Base-by-base conservation (phyloP, 352 stramenopile species). In the Phytopythium chamaehyphon region DNA sequence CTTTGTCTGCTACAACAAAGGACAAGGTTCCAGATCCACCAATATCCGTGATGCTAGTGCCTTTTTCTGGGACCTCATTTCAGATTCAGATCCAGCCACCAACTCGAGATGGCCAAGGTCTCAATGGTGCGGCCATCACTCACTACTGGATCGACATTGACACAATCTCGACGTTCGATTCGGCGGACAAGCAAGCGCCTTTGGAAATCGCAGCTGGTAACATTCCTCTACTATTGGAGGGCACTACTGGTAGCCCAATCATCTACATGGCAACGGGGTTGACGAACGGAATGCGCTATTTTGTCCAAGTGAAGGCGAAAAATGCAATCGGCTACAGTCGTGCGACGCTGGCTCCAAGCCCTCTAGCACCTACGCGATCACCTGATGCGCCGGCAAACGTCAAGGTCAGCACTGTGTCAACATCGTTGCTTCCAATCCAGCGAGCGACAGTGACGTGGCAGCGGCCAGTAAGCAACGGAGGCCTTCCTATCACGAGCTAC, bases 11-110 rank as follows among this genome's bases (percentile, higher is more conserved):
- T 0, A 80, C 74, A 1, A 91, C 93, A 0, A 72, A 73, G 19
- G 75, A 98, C 59, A 86, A 88, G 54, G 73, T 89, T 14, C 92
- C 95, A 6, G 79, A 90, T 42, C 65, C 74, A 3, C 78, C 83
- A 0, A 42, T 89, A 2, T 75, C 60, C 3, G 82, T 91, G 6
- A 71, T 66, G 9, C 28, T 91, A 7, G 75, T 74, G 23, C 66
- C 76, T 6, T 88, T 79, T 31, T 90, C 74, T 5, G 69, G 57
- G 6, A 81, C 76, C 5, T 71, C 60, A 26, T 54, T 95, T 16
- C 76, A 93, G 38, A 22, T 98, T 2, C 83, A 90, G 28, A 84
- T 93, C 37, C 77, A 87, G 19, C 73, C 82, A 3, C 75, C 83
- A 0, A 78, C 64, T 1, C 71, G 80, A 10, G 82, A 93, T 46